Base-by-base conservation (phyloP, 495 filamentous ascomycete species). In the Evansstolkia leycettana region DNA sequence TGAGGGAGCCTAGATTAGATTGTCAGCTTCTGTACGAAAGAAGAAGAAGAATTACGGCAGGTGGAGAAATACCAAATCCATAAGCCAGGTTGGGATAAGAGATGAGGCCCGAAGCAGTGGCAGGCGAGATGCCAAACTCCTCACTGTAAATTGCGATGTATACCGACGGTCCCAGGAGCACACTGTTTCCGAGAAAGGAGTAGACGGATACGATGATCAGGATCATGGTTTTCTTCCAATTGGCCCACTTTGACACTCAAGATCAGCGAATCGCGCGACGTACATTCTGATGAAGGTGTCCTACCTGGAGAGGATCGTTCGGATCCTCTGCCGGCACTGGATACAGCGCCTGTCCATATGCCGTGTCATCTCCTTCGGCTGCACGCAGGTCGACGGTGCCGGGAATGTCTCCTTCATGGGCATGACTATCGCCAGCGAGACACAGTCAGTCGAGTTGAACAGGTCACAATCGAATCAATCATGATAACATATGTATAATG, bases 61-160 rank as follows among this genome's bases (percentile, higher is more conserved):
- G 13, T n/a, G 11, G 2, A 18, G 4, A 13, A 36, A 18, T 38
- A 64, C 74, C 72, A 40, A 77, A 72, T 0, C 75, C 75, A 53
- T 73, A 80, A 6, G 70, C 72, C 23, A 80, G 57, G 44, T 78
- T 80, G 0, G 75, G 66, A 48, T 80, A 80, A 10, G 65, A 73
- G 38, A 80, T 55, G 27, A 80, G 44, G 9, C 71, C 68, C 3
- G 69, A 74, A 0, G 75, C 72, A 13, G 47, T 55, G 4, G 60
- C 64, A 2, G 62, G 52, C 0, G 65, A 50, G 32, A 76, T 64
- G 2, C 45, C 48, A 45, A 76, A 80, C 41, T 72, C 68, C 28
- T 69, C 53, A 7, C 70, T 55, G 43, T 65, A 78, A 14, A 78
- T 56, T 1, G 57, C 58, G 39, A 78, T 75, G 47, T 80, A 80